A percentile compares a stretch with the other conserved stretches of the same genome.
Evolutionary conservation across 2,329 filamentous ascomycete species (phyloP).

Genomic region (Ophiostoma australiae): DNA sequence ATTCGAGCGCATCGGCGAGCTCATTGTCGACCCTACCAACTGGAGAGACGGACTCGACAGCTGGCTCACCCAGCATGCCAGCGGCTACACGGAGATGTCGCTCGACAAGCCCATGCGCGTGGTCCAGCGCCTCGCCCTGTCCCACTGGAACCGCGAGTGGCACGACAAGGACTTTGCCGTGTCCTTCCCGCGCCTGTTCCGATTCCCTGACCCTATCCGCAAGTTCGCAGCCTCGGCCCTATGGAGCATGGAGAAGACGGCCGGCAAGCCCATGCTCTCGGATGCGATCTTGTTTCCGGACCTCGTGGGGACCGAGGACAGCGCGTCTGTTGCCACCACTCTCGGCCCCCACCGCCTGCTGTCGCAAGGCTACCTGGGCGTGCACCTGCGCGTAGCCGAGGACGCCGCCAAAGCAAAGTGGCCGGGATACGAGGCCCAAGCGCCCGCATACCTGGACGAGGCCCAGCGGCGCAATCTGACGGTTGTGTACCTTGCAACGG

Average conservation of each 20-base stretch:
- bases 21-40: slow-evolving; percentile 27
- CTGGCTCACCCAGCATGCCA: slow-evolving; percentile 23
- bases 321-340: slow-evolving; percentile 8
- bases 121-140: slow-evolving; percentile 20
- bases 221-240: slow-evolving; percentile 19
- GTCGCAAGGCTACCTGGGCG: slow-evolving; percentile 35
- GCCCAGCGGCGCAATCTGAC: slow-evolving; percentile 31
- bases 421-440: slow-evolving; percentile 37
- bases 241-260: slow-evolving; percentile 19
- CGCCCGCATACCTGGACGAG: slow-evolving; percentile 36
- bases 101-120: slow-evolving; percentile 23
- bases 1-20: slow-evolving; percentile 23
- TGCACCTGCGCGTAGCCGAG: slow-evolving; percentile 36
- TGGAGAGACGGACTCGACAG: slow-evolving; percentile 28
- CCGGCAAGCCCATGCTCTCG: slow-evolving; percentile 17
- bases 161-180: slow-evolving; percentile 25
- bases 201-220: slow-evolving; percentile 19
- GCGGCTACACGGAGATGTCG: slow-evolving; percentile 18
- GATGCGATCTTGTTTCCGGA: slow-evolving; percentile 22
- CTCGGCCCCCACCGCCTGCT: slow-evolving; percentile 15
- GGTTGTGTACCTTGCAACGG: slow-evolving; percentile 38
- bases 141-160: slow-evolving; percentile 21
- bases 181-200: slow-evolving; percentile 28
- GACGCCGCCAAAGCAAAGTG: slow-evolving; percentile 36
- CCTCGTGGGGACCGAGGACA: not conserved